Evolutionary conservation across 768 basidiomycete species (phyloP).

Genomic region (Leccinellum luteum): DNA sequence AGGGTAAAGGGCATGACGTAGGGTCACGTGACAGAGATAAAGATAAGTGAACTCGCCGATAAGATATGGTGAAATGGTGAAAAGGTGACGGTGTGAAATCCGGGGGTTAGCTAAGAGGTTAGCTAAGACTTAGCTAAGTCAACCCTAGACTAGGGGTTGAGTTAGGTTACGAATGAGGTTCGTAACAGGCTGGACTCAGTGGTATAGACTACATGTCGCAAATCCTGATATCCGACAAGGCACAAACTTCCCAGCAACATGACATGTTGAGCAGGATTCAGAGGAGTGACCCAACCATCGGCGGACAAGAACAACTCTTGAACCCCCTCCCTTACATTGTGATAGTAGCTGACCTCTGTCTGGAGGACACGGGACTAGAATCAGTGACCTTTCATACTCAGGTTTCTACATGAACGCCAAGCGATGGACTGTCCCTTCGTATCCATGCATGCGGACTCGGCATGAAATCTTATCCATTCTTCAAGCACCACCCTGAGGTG

Average conservation of each 20-base stretch:
- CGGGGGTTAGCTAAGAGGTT: too few species aligned
- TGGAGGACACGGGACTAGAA: background rate
- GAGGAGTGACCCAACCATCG: background rate
- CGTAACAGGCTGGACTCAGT: background rate
- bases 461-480: background rate
- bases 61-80: too few species aligned
- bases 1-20: too few species aligned
- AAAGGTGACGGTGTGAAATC: too few species aligned
- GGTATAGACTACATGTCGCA: background rate
- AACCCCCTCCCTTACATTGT: background rate
- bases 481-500: background rate
- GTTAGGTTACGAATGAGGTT: too few species aligned
- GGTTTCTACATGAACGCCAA: background rate
- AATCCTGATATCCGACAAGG: background rate
- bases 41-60: too few species aligned
- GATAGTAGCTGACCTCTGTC: background rate
- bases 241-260: background rate
- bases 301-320: background rate
- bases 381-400: background rate
- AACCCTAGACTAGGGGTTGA: too few species aligned
- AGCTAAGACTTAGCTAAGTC: too few species aligned
- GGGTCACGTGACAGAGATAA: too few species aligned
- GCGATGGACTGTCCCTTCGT: background rate
- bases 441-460: background rate
- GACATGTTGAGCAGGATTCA: background rate